phyloP scores from a whole-genome alignment of 1,139 yeast species.

The Debaryomyces psychrophilus region DNA sequence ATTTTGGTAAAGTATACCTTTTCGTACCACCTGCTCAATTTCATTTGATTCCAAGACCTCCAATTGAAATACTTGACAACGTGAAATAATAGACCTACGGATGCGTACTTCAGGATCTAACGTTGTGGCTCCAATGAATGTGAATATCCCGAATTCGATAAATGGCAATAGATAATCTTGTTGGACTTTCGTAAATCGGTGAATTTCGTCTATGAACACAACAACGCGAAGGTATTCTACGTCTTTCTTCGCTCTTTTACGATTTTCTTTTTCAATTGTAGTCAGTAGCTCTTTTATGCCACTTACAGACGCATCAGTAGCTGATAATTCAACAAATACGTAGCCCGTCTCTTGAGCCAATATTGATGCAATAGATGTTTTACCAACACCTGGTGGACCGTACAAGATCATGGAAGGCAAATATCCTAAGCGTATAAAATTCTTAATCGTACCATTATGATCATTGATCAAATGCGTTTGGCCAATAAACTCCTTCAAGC shows the following conservation, averaged over 20 bases:
- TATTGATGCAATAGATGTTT: conserved; percentile 46
- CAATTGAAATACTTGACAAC: conserved; percentile 44
- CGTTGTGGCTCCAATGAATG: conserved; percentile 52
- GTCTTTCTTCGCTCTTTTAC: conserved; percentile 18
- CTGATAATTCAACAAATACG: conserved; percentile 44
- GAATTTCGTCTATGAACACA: conserved; percentile 50
- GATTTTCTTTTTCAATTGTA: conserved; percentile 29
- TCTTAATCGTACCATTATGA: conserved; percentile 32
- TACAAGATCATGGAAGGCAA: conserved; percentile 48
- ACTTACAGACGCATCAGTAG: conserved; percentile 39
- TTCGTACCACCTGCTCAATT: conserved; percentile 23
- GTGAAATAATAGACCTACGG: conserved; percentile 41
- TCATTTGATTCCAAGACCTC: conserved; percentile 23
- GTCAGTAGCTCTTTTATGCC: conserved; percentile 33
- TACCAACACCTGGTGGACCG: conserved; percentile 54
- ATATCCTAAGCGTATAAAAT: conserved; percentile 39
- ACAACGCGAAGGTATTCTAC: conserved; percentile 29
- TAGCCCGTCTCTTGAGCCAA: conserved; percentile 38
- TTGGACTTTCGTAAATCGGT: conserved; percentile 42
- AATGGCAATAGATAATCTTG: conserved; percentile 48
- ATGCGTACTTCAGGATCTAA: conserved; percentile 34
- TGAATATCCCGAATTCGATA: conserved; percentile 43
- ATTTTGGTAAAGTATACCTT: conserved; percentile 36
- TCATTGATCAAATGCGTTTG: conserved; percentile 38
- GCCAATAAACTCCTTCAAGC: conserved; percentile 37